phyloP scores from a whole-genome alignment of 2,329 filamentous ascomycete genomes.

The Beauveria pseudobassiana region DNA sequence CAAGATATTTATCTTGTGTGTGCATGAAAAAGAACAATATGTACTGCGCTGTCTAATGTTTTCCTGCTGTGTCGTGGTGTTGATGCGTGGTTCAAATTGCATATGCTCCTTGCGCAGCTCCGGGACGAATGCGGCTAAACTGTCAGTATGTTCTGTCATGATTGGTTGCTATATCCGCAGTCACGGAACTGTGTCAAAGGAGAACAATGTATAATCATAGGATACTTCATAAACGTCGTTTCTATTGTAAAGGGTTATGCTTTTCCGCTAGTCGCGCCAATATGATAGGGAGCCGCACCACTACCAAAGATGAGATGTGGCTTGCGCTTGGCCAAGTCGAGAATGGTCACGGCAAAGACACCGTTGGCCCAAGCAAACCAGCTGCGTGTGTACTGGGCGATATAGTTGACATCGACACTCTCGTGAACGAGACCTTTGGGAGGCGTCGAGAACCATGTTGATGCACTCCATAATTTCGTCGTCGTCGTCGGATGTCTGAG shows the following conservation, averaged over 20 bases:
- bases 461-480: slow-evolving; percentile 71
- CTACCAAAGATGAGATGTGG: slow-evolving; percentile 77
- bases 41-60: too few species aligned
- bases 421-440: slow-evolving; percentile 82
- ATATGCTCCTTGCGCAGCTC: too few species aligned
- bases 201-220: background rate
- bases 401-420: slow-evolving; percentile 72
- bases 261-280: background rate
- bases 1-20: too few species aligned
- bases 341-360: slow-evolving; percentile 85
- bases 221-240: background rate
- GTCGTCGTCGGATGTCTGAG: slow-evolving; percentile 79
- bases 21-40: too few species aligned
- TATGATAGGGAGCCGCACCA: slow-evolving; percentile 47
- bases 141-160: too few species aligned
- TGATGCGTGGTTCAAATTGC: too few species aligned
- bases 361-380: slow-evolving; percentile 99
- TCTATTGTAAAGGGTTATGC: background rate
- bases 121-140: too few species aligned
- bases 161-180: background rate
- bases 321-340: slow-evolving; percentile 83
- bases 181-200: background rate
- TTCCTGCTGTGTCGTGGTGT: too few species aligned
- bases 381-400: slow-evolving; percentile 66
- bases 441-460: slow-evolving; percentile 65